Evolutionary conservation across 345 rosid genomes (phyloP), one percentile per base, ranked within the genome.

Genomic region (Citrus medica): DNA sequence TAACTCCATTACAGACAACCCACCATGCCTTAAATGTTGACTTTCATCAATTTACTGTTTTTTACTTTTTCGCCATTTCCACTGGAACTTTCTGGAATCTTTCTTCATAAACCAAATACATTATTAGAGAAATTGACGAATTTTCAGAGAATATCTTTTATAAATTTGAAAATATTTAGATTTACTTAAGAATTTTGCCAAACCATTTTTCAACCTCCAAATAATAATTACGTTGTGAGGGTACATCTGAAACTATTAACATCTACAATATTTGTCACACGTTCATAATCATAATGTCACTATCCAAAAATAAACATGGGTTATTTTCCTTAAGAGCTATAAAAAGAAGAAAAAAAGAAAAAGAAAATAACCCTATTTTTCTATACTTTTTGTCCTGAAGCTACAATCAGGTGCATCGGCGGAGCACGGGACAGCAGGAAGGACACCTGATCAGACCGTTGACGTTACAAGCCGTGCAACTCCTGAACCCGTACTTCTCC

Each of bases 371-470:
- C 14, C 16, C 67, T 46, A 9, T 67, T n/a, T 4, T 38, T 35
- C 10, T 42, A 6, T 7, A 27, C 25, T 63, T 22, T 40, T 48
- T 35, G 4, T 37, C 38, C 32, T 9, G 14, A 37, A 77, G 64
- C 27, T 32, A 24, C 7, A 80, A 78, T 21, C 75, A 76, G 61
- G 9, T 63, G 25, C 80, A 48, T 53, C 81, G 83, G 10, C 78
- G 79, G 78, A 37, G 74, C 30, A 64, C 37, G 35, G 84, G 63
- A 48, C 78, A 61, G 42, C 89, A 86, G 27, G 82, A 67, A 1
- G 85, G 69, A 75, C 93, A 92, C 71, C 86, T 80, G 64, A 82
- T 62, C 71, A 92, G 73, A 6, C 93, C 91, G 75, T 90, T 86
- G 22, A 62, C 80, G 67, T 84, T 87, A 77, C 93, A 92, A 62